phyloP scores from a whole-genome alignment of 805 yeast species.

The Candida parachauliodes region DNA sequence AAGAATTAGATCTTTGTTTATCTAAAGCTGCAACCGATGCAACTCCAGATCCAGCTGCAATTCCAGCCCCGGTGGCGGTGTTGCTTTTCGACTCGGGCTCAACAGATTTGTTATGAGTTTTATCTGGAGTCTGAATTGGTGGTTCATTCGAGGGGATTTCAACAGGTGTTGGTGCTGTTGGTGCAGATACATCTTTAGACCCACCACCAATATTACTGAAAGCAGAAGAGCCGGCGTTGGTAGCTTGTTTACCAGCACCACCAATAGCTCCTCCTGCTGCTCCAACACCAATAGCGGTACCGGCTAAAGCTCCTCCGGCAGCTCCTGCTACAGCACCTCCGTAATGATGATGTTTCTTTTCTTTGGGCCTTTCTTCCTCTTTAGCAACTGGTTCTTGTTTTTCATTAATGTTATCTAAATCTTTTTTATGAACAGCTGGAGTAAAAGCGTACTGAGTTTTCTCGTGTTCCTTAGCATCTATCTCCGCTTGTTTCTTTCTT shows the following conservation, averaged over 20 bases:
- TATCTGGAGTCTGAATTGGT: neutral
- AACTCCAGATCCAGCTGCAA: neutral
- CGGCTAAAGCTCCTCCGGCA: constrained; percentile 8
- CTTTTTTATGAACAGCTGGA: neutral
- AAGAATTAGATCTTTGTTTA: constrained; percentile 6
- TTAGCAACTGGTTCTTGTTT: constrained; percentile 7
- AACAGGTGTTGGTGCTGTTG: neutral
- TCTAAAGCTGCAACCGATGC: constrained; percentile 1
- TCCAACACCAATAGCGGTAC: constrained; percentile 8
- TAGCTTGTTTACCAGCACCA: constrained; percentile 6
- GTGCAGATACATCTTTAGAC: neutral
- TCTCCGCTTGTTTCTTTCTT: constrained; percentile 15
- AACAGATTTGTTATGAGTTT: neutral
- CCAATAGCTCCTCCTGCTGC: constrained; percentile 8
- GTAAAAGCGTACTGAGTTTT: constrained; percentile 10
- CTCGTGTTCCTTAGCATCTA: constrained; percentile 13
- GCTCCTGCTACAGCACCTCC: constrained; percentile 7
- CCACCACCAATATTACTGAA: constrained; percentile 2
- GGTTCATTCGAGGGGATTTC: neutral
- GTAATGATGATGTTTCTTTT: constrained; percentile 3
- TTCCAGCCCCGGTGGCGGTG: neutral
- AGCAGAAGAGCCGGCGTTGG: constrained; percentile 3
- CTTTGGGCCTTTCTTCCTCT: constrained; percentile 17
- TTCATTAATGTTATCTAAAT: constrained; percentile 6
- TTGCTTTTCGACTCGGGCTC: neutral